These are phyloP conservation scores for Trichophyton simii DNA, from an alignment of 2,329 filamentous ascomycete genomes.

Conservation along the genomic window DNA sequence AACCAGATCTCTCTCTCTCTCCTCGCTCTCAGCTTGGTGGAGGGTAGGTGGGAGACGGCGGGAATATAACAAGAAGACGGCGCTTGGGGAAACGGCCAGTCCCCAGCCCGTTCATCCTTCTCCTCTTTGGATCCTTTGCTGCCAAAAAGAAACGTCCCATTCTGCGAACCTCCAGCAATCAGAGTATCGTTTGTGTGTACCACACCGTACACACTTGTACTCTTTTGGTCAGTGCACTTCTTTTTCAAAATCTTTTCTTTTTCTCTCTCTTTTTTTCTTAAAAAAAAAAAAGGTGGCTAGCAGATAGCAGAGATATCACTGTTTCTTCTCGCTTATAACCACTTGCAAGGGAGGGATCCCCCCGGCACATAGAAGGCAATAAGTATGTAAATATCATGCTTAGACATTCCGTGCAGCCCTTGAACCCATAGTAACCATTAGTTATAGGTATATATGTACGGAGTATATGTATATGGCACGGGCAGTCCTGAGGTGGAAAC, in stretches of 20 bases:
- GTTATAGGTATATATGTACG: background rate
- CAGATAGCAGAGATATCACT: background rate
- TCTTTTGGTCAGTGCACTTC: background rate
- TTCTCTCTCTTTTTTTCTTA: background rate
- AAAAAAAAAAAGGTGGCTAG: background rate
- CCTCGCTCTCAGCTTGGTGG: background rate
- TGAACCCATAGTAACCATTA: background rate
- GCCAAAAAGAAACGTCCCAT: background rate
- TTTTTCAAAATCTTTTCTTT: background rate
- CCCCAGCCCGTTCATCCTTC: background rate
- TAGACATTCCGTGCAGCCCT: background rate
- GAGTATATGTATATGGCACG: background rate
- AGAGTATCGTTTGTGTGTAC: background rate
- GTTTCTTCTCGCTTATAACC: conserved; percentile 1
- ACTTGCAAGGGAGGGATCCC: background rate
- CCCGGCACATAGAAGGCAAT: background rate
- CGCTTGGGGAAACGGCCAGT: background rate
- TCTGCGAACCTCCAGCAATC: background rate
- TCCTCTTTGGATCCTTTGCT: background rate
- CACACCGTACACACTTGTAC: background rate
- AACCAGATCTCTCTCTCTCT: background rate
- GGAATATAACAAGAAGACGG: conserved; percentile 2
- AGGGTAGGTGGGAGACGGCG: background rate
- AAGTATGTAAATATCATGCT: too few relatives aligned
- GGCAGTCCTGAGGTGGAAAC: background rate